A percentile compares a stretch with the other conserved stretches of the same genome.
phyloP scores from a whole-genome alignment of 2,329 filamentous ascomycete genomes.

The Chaetomiaceae sp. region DNA sequence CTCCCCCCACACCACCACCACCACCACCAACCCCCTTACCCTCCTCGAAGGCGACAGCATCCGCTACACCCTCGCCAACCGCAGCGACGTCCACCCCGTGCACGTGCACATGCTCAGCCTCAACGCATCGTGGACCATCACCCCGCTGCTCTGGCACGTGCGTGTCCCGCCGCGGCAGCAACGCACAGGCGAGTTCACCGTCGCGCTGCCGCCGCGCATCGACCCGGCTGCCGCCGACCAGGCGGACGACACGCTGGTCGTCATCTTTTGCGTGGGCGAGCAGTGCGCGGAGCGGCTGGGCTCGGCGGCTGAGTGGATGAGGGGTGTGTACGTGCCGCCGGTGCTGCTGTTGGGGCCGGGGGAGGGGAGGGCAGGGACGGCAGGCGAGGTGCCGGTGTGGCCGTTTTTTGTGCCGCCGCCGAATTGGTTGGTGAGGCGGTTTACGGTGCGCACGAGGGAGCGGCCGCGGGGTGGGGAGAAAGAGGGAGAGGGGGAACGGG shows the following conservation, averaged over 20 bases:
- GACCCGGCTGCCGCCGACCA: conserved; percentile 2
- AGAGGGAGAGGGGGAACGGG: background rate
- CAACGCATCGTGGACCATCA: conserved; percentile 16
- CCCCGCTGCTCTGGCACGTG: conserved; percentile 15
- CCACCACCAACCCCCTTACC: conserved; percentile 1
- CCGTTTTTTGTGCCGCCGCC: conserved; percentile 16
- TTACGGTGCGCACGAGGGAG: conserved; percentile 6
- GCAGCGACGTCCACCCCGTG: background rate
- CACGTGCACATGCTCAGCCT: conserved; percentile 18
- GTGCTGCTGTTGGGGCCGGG: conserved; percentile 4
- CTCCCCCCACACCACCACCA: background rate
- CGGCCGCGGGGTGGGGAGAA: background rate
- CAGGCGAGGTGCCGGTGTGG: background rate
- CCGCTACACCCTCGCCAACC: conserved; percentile 11
- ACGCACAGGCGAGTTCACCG: conserved; percentile 9
- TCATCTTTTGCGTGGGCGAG: conserved; percentile 16
- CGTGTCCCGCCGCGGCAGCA: conserved; percentile 6
- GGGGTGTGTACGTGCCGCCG: conserved; percentile 13
- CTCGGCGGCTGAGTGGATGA: conserved; percentile 13
- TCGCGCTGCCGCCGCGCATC: conserved; percentile 4
- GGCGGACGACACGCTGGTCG: conserved; percentile 15
- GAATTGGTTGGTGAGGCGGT: conserved; percentile 12
- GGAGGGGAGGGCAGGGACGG: too few relatives aligned
- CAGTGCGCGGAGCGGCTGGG: conserved; percentile 3
- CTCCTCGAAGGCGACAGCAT: conserved; percentile 9